These are phyloP conservation scores for Gossypioides kirkii DNA, from an alignment of 345 rosid species.

Conservation along the genomic window DNA sequence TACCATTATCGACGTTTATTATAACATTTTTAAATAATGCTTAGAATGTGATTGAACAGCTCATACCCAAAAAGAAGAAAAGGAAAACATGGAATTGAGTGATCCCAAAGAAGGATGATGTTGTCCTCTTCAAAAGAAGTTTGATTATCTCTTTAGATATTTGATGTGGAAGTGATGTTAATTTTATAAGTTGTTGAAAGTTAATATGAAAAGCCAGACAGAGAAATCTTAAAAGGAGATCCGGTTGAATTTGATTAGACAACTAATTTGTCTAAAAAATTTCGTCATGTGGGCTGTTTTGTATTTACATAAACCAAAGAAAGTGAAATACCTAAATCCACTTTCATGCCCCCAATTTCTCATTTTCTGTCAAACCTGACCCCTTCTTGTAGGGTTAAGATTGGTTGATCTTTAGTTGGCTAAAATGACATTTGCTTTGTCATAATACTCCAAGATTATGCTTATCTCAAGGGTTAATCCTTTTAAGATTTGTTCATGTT, in stretches of 20 bases:
- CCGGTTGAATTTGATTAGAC: slow-evolving; percentile 30
- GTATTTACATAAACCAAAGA: neutral
- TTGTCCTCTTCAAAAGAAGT: too few relatives aligned
- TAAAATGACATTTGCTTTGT: slow-evolving; percentile 8
- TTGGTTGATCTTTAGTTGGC: neutral
- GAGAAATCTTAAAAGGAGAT: slow-evolving; percentile 35
- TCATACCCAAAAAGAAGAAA: too few relatives aligned
- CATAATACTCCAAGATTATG: slow-evolving; percentile 17
- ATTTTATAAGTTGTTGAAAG: neutral
- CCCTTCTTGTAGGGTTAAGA: slow-evolving; percentile 14
- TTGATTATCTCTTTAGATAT: neutral
- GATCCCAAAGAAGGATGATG: neutral
- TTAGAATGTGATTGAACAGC: too few relatives aligned
- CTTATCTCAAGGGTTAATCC: slow-evolving; percentile 24
- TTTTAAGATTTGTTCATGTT: slow-evolving; percentile 26
- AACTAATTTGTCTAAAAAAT: slow-evolving; percentile 8
- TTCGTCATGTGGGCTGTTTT: neutral
- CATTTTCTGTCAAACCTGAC: neutral
- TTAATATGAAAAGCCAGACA: slow-evolving; percentile 16
- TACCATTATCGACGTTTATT: too few relatives aligned
- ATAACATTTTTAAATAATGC: too few relatives aligned
- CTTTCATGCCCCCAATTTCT: neutral
- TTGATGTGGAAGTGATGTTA: slow-evolving; percentile 16
- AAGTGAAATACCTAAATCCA: slow-evolving; percentile 2
- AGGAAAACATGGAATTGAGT: neutral